These are phyloP conservation scores for Bromus sterilis DNA, from an alignment of 176 grass and related monocot genomes.

Conservation along the genomic window DNA sequence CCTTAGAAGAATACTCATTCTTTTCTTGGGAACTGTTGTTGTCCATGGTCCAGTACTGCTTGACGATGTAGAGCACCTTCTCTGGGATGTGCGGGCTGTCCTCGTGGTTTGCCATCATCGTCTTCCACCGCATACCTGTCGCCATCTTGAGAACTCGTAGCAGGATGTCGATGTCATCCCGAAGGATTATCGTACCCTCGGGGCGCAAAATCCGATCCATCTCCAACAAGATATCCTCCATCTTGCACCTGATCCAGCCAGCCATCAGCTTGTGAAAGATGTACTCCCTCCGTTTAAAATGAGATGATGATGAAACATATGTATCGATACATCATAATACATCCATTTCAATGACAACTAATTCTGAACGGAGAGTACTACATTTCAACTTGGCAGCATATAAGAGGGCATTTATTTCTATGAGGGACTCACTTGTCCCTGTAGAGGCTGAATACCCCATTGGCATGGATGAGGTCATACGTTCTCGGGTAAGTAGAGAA, in stretches of 20 bases:
- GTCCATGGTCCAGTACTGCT: conserved; percentile 66
- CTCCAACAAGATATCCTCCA: conserved; percentile 90
- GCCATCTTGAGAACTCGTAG: conserved; percentile 49
- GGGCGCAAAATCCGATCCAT: conserved; percentile 85
- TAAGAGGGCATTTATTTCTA: neutral
- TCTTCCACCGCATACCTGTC: conserved; percentile 66
- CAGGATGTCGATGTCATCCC: conserved; percentile 60
- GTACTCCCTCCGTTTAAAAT: too few relatives aligned
- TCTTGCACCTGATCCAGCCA: conserved; percentile 56
- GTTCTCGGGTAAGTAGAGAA: conserved; percentile 97
- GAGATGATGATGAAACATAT: too few relatives aligned
- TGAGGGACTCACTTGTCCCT: conserved; percentile 42
- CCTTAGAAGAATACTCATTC: neutral
- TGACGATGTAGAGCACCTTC: conserved; percentile 79
- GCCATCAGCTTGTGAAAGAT: neutral
- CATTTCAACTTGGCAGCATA: neutral
- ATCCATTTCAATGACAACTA: too few relatives aligned
- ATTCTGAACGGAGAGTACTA: too few relatives aligned
- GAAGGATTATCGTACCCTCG: conserved; percentile 76
- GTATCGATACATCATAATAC: too few relatives aligned
- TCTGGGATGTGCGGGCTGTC: conserved; percentile 56
- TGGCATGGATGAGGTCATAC: conserved; percentile 82
- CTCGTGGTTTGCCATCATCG: conserved; percentile 56
- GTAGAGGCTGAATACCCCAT: conserved; percentile 76
- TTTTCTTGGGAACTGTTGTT: conserved; percentile 13